These are phyloP conservation scores for Aspergillus thermomutatus DNA, from an alignment of 2,329 filamentous ascomycete genomes.

Conservation along the genomic window DNA sequence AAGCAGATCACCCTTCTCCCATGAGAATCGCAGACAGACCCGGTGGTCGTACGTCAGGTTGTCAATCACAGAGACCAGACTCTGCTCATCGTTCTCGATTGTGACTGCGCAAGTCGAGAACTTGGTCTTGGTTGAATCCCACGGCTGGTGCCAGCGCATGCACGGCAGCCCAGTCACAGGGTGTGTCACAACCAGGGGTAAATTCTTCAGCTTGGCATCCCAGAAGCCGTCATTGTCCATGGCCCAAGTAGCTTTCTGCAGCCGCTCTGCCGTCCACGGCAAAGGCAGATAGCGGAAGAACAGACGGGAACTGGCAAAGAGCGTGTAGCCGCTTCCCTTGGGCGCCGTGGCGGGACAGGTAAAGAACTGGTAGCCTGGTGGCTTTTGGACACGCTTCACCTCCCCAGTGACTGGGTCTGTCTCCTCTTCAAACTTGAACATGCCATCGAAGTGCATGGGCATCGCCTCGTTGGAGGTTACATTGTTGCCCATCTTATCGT, in stretches of 20 bases:
- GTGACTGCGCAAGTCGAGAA: constrained; percentile 28
- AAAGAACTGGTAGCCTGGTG: constrained; percentile 55
- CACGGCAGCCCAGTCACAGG: constrained; percentile 47
- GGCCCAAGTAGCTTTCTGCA: constrained; percentile 47
- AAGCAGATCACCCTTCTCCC: constrained; percentile 21
- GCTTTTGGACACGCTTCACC: constrained; percentile 40
- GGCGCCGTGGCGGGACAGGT: constrained; percentile 44
- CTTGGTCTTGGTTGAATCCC: constrained; percentile 50
- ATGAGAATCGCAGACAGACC: constrained; percentile 1
- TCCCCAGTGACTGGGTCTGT: constrained; percentile 36
- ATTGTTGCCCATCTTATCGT: constrained; percentile 49
- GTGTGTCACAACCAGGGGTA: constrained; percentile 47
- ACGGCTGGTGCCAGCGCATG: constrained; percentile 55
- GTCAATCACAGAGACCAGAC: background rate
- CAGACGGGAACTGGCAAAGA: constrained; percentile 52
- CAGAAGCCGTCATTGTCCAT: constrained; percentile 50
- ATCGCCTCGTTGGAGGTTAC: constrained; percentile 54
- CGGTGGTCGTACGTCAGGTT: constrained; percentile 1
- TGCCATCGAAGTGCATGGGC: constrained; percentile 57
- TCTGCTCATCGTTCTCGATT: background rate
- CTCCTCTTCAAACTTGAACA: constrained; percentile 52
- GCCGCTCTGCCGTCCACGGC: constrained; percentile 33
- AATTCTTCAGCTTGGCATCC: constrained; percentile 39
- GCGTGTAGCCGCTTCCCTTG: constrained; percentile 51
- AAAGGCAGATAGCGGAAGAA: constrained; percentile 48